Evolutionary conservation across 2,329 filamentous ascomycete genomes (phyloP).

Genomic region (Ophioceras dolichostomum): DNA sequence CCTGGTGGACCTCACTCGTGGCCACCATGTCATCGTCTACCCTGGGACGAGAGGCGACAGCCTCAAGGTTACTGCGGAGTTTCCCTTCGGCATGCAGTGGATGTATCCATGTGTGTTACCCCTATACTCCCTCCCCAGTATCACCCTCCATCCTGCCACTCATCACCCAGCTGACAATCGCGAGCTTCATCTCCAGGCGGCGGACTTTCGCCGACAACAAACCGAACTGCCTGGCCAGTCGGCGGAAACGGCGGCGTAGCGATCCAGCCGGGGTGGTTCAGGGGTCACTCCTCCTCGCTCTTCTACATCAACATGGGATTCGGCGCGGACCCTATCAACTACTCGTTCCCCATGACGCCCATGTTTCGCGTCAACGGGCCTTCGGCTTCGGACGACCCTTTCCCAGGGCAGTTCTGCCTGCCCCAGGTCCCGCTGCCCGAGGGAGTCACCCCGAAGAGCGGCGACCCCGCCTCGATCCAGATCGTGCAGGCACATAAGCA

Average conservation of each 20-base stretch:
- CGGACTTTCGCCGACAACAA: constrained; percentile 51
- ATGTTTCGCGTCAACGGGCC: constrained; percentile 56
- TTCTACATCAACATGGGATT: constrained; percentile 64
- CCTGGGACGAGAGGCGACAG: constrained; percentile 56
- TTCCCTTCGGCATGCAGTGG: constrained; percentile 60
- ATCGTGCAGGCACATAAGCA: constrained; percentile 56
- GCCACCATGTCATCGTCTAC: constrained; percentile 51
- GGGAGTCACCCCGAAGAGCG: constrained; percentile 43
- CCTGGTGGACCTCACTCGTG: not conserved
- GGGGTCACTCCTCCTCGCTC: constrained; percentile 50
- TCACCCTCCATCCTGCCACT: no score
- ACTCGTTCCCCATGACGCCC: constrained; percentile 51
- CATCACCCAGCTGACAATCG: no score
- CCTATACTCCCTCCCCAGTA: no score
- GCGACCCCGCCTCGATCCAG: constrained; percentile 62
- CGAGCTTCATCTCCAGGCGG: no score
- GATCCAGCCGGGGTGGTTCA: constrained; percentile 63
- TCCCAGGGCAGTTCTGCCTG: constrained; percentile 57
- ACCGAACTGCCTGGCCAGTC: constrained; percentile 60
- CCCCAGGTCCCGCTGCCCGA: constrained; percentile 56
- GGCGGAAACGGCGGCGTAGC: constrained; percentile 49
- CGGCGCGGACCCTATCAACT: constrained; percentile 49
- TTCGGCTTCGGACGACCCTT: constrained; percentile 40
- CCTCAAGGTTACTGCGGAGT: constrained; percentile 48
- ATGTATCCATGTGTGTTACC: constrained; percentile 13